phyloP scores from a whole-genome alignment of 1,284 basidiomycete species.

The Apiotrichum veenhuisii region DNA sequence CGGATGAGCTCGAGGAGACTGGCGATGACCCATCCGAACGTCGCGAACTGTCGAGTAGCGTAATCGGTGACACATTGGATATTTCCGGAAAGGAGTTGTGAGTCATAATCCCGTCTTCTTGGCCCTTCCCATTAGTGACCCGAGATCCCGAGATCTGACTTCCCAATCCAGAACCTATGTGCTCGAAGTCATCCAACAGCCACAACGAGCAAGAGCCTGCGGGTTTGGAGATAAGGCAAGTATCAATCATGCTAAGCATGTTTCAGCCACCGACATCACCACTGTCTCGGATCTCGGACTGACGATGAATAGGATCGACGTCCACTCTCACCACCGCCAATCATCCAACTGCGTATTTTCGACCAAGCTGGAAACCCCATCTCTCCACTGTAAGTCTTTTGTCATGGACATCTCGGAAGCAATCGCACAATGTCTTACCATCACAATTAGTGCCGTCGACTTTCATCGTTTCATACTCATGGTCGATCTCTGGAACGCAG shows the following conservation, averaged over 20 bases:
- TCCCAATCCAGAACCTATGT: conserved; percentile 62
- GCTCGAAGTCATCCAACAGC: conserved; percentile 78
- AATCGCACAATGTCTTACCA: neutral
- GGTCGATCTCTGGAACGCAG: conserved; percentile 80
- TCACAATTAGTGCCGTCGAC: conserved; percentile 54
- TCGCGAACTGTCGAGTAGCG: conserved; percentile 9
- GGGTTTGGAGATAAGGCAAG: conserved; percentile 88
- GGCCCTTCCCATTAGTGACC: too few relatives aligned
- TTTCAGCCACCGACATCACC: neutral
- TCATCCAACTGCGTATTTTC: conserved; percentile 51
- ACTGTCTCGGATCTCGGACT: neutral
- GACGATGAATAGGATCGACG: conserved; percentile 66
- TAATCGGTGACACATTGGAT: neutral
- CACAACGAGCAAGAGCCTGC: conserved; percentile 83
- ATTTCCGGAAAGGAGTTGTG: conserved; percentile 6
- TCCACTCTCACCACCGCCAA: conserved; percentile 81
- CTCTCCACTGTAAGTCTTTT: conserved; percentile 65
- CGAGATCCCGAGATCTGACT: neutral
- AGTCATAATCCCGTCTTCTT: neutral
- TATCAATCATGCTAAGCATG: conserved; percentile 7
- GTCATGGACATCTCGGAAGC: neutral
- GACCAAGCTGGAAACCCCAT: conserved; percentile 60
- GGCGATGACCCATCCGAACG: conserved; percentile 1
- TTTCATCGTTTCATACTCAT: conserved; percentile 80
- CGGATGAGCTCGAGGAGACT: conserved; percentile 18